Base-by-base conservation (phyloP, 441 rosid species). In the Erodium chrysanthum region DNA sequence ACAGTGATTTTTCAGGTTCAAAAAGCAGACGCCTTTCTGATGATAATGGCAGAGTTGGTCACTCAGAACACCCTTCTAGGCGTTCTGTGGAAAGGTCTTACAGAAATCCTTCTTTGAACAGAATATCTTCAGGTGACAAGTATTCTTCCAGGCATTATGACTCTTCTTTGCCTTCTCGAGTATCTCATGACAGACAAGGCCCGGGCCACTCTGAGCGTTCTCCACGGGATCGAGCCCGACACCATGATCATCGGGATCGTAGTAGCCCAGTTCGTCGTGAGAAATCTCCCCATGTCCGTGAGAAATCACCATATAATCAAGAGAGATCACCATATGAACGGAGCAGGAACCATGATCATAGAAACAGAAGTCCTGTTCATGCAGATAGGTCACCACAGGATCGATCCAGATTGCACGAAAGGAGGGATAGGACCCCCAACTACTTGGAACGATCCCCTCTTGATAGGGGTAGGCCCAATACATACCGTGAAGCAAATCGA, bases 291-390 rank as follows among this genome's bases (percentile, higher is more conserved):
- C 59, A 77, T 72, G 68, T 31, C 0, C 78, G 78, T 33, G 88
- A 82, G 68, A 82, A 71, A 7, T 70, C 80, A 1, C 81, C 84
- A 4, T 76, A 80, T 70, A 75, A 66, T 59, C 78, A 78, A 5
- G 88, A 86, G 67, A 86, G 81, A 78, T 94, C 99, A 42, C 96
- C 99, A 33, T 78, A 81, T 76, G 94, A 85, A 64, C 80, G 93
- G 64, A 80, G 76, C 79, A 88, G 79, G 27, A 86, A 77, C 73
- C 75, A 80, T 77, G 97, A 87, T 77, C 81, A 84, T 78, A 89
- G 96, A 78, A 78, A 76, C 65, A 81, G 85, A 79, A 95, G 97
- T 79, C 99, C 99, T 71, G 70, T 78, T 71, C 80, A 75, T 83
- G 80, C 85, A 64, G 95, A 83, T 73, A 82, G 82, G 82, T 84